Conservation (phyloP, 1,139 yeast genomes). For the Yamadazyma sp. region DNA sequence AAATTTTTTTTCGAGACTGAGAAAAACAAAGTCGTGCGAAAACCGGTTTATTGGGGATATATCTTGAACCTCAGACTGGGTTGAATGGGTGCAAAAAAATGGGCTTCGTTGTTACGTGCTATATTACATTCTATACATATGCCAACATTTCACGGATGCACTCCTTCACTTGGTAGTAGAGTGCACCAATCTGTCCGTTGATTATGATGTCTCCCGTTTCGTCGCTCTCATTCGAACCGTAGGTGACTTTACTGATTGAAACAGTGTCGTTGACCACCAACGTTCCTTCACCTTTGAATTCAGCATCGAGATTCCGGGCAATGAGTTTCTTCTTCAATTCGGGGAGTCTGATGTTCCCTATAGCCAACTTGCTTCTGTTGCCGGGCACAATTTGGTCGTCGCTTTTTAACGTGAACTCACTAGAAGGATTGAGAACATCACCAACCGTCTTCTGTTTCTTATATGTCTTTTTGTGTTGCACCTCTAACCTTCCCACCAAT, state of each 20-base stretch:
- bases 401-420: constrained; percentile 39
- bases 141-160: constrained; percentile 82
- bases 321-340: constrained; percentile 70
- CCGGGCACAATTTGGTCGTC: constrained; percentile 15
- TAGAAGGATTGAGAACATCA: constrained; percentile 35
- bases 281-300: constrained; percentile 91
- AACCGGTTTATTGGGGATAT: no score
- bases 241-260: constrained; percentile 69
- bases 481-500: constrained; percentile 68
- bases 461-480: constrained; percentile 28
- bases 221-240: constrained; percentile 38
- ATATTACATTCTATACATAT: constrained; percentile 44
- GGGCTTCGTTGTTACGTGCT: no score
- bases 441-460: constrained; percentile 16
- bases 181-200: constrained; percentile 76
- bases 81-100: constrained; percentile 1
- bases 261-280: constrained; percentile 79
- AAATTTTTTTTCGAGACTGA: constrained; percentile 9
- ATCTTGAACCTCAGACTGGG: no score
- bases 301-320: constrained; percentile 67
- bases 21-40: no score
- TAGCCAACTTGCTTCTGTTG: constrained; percentile 54
- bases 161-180: constrained; percentile 77
- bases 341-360: constrained; percentile 86
- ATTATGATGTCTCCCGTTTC: constrained; percentile 79